Conservation (phyloP, 1,284 basidiomycete species). For the Pseudozyma pruni region DNA sequence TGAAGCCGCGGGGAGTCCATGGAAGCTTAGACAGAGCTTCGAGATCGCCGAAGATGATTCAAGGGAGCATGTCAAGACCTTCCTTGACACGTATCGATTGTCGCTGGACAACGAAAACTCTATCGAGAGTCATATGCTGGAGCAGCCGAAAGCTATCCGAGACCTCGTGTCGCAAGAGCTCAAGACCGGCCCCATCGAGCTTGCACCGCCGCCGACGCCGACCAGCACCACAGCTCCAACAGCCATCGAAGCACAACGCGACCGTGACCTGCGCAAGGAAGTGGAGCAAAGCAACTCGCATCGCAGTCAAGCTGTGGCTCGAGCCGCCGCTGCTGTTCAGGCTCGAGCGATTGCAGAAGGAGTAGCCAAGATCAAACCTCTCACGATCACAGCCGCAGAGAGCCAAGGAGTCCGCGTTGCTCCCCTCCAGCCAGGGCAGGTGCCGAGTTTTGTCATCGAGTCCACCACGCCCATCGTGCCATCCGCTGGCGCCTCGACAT, state of each 20-base stretch:
- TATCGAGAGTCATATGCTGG: conserved; percentile 27
- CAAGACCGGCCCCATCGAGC: conserved; percentile 27
- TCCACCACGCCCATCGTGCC: conserved; percentile 24
- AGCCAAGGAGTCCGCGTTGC: conserved; percentile 43
- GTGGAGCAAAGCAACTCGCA: conserved; percentile 19
- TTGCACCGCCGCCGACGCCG: conserved; percentile 44
- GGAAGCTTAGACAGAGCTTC: conserved; percentile 38
- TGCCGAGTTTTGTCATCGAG: conserved; percentile 47
- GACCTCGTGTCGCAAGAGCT: conserved; percentile 33
- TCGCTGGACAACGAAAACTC: conserved; percentile 25
- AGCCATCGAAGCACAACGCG: conserved; percentile 35
- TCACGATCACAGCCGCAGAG: conserved; percentile 39
- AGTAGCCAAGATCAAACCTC: conserved; percentile 39
- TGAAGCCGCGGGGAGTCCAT: conserved; percentile 37
- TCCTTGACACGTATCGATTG: conserved; percentile 22
- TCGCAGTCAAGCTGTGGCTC: conserved; percentile 38
- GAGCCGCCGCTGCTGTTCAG: conserved; percentile 41
- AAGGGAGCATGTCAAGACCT: conserved; percentile 26
- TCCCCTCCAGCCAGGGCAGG: conserved; percentile 45
- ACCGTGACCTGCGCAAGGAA: conserved; percentile 36
- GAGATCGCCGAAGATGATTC: conserved; percentile 31
- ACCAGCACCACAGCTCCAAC: conserved; percentile 31
- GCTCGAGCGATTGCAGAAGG: conserved; percentile 35
- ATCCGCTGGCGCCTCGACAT: background rate
- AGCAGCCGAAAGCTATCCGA: conserved; percentile 31